Conservation (phyloP, 176 grass and related monocot genomes). For the Echinochloa phyllopogon region DNA sequence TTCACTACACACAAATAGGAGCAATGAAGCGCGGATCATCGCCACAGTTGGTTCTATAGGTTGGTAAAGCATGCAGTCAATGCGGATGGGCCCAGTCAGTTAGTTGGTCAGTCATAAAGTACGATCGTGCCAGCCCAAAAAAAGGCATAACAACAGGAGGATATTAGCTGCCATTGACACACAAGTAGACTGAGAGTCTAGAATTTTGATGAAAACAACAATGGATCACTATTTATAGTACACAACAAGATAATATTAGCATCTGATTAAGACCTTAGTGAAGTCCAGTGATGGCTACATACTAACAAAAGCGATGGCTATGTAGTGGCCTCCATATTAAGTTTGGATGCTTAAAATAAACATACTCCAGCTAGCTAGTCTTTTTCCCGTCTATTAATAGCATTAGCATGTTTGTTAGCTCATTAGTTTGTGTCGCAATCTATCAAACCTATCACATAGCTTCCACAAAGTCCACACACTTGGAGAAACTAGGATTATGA, state of each 20-base stretch:
- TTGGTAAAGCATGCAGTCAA: conserved; percentile 61
- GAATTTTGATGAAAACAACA: conserved; percentile 54
- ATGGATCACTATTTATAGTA: conserved; percentile 38
- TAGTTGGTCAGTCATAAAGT: conserved; percentile 71
- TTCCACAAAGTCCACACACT: conserved; percentile 16
- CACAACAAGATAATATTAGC: conserved; percentile 36
- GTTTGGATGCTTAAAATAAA: conserved; percentile 44
- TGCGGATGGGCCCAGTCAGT: conserved; percentile 50
- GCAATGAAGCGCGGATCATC: conserved; percentile 52
- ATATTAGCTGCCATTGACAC: conserved; percentile 46
- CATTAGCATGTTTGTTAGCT: conserved; percentile 26
- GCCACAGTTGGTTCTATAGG: conserved; percentile 50
- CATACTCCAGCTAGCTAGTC: conserved; percentile 12
- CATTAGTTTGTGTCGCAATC: conserved; percentile 37
- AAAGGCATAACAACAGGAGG: not conserved
- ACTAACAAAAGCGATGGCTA: conserved; percentile 39
- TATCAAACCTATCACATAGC: conserved; percentile 50
- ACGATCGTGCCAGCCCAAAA: conserved; percentile 44
- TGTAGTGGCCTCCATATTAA: conserved; percentile 33
- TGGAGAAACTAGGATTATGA: conserved; percentile 35
- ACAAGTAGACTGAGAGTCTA: conserved; percentile 36
- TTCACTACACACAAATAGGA: conserved; percentile 45
- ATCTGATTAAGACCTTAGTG: conserved; percentile 40
- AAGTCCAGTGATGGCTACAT: conserved; percentile 39
- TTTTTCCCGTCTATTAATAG: conserved; percentile 45